phyloP scores from a whole-genome alignment of 2,329 filamentous ascomycete species.

The Chrysosporium queenslandicum region DNA sequence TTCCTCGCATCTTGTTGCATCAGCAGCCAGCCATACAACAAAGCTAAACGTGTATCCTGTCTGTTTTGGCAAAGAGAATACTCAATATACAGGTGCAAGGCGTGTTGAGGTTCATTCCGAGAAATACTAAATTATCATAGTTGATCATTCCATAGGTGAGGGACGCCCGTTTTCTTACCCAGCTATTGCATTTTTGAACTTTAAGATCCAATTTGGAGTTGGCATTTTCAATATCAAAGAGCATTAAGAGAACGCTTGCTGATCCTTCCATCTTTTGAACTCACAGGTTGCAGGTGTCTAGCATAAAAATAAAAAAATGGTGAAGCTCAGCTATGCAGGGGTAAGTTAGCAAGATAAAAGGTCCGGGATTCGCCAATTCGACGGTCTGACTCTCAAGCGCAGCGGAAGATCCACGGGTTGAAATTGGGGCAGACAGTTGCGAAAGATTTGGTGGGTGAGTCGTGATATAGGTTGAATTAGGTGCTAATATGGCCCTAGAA shows the following conservation, averaged over 20 bases:
- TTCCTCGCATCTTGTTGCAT: not conserved
- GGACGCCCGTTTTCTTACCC: too few relatives aligned
- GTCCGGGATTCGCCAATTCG: not conserved
- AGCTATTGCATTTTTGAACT: too few relatives aligned
- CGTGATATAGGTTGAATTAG: too few relatives aligned
- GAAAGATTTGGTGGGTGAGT: conserved; percentile 36
- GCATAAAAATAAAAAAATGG: conserved; percentile 25
- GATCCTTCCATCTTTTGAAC: not conserved
- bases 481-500: conserved; percentile 21
- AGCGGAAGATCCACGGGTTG: conserved; percentile 39
- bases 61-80: not conserved
- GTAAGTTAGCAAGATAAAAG: conserved; percentile 21
- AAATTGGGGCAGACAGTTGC: conserved; percentile 39
- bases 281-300: not conserved
- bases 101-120: too few relatives aligned
- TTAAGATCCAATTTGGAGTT: too few relatives aligned
- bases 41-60: not conserved
- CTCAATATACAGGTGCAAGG: too few relatives aligned
- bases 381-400: not conserved
- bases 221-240: not conserved
- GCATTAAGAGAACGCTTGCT: not conserved
- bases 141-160: too few relatives aligned
- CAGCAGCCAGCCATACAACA: not conserved
- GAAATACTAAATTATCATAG: too few relatives aligned
- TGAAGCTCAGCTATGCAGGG: conserved; percentile 33